phyloP scores from a whole-genome alignment of 352 stramenopile genomes.

The Pseudoperonospora humuli region DNA sequence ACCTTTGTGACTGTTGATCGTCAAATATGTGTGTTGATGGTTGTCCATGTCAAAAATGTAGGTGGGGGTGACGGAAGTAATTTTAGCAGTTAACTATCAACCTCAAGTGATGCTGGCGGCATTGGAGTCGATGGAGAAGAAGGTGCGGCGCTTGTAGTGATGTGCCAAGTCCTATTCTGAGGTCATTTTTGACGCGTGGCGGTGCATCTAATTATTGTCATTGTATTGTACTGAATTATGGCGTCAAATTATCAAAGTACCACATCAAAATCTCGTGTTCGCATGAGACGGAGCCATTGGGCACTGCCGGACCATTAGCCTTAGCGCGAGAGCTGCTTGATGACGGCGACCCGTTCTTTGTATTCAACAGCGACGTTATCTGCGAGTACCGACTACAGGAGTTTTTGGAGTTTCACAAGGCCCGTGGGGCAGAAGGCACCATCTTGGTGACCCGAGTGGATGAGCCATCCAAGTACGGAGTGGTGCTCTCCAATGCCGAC shows the following conservation, averaged over 20 bases:
- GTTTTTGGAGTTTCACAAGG: conserved; percentile 73
- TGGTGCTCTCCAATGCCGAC: conserved; percentile 68
- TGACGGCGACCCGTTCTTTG: conserved; percentile 84
- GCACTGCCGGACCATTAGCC: conserved; percentile 74
- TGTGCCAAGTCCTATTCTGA: too few relatives aligned
- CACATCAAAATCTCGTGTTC: conserved; percentile 88
- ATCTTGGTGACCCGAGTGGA: conserved; percentile 80
- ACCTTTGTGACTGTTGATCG: not conserved
- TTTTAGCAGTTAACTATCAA: conserved; percentile 87
- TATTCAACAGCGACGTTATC: conserved; percentile 88
- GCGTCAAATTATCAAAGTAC: conserved; percentile 38
- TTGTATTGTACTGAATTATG: conserved; percentile 1
- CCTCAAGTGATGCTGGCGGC: conserved; percentile 83
- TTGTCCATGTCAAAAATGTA: conserved; percentile 10
- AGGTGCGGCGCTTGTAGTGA: conserved; percentile 23
- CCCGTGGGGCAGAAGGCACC: conserved; percentile 73
- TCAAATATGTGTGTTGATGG: not conserved
- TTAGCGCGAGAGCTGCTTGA: conserved; percentile 78
- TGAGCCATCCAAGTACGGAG: conserved; percentile 86
- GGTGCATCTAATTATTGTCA: not conserved
- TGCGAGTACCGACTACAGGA: conserved; percentile 78
- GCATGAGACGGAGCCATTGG: conserved; percentile 78
- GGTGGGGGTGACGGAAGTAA: conserved; percentile 85
- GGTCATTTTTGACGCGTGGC: conserved; percentile 5
- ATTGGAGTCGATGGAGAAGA: conserved; percentile 72